These are phyloP conservation scores for Hymenoscyphus occultus DNA, from an alignment of 2,329 filamentous ascomycete species.

Conservation along the genomic window DNA sequence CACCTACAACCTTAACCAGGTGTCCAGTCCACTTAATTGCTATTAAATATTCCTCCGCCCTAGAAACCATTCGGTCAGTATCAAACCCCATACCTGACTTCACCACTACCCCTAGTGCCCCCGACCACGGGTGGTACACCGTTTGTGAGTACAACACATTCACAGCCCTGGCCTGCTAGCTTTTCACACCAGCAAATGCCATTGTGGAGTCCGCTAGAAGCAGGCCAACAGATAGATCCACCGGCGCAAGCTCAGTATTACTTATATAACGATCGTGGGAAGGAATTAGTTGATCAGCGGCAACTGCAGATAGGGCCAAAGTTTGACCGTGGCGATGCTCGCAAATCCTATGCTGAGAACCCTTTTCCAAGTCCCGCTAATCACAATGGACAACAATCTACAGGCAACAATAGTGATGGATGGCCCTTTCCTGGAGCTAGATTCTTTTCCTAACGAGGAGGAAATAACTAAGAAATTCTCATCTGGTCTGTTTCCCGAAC, in stretches of 20 bases:
- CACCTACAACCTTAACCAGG: not conserved
- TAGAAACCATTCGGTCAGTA: not conserved
- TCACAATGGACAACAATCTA: not conserved
- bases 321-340: not conserved
- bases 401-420: not conserved
- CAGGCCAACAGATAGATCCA: not conserved
- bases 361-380: not conserved
- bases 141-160: not conserved
- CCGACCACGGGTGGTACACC: no score
- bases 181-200: not conserved
- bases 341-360: not conserved
- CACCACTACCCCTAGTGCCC: not conserved
- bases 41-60: not conserved
- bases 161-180: not conserved
- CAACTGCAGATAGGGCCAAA: not conserved
- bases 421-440: not conserved
- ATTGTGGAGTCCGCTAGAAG: not conserved
- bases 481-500: not conserved
- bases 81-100: not conserved
- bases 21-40: not conserved
- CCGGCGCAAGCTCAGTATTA: not conserved
- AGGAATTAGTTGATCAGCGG: not conserved
- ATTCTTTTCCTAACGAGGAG: not conserved
- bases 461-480: constrained; percentile 1
- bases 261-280: not conserved